These are phyloP conservation scores for Ganoderma meredithae DNA, from an alignment of 1,284 basidiomycete genomes.

Conservation along the genomic window DNA sequence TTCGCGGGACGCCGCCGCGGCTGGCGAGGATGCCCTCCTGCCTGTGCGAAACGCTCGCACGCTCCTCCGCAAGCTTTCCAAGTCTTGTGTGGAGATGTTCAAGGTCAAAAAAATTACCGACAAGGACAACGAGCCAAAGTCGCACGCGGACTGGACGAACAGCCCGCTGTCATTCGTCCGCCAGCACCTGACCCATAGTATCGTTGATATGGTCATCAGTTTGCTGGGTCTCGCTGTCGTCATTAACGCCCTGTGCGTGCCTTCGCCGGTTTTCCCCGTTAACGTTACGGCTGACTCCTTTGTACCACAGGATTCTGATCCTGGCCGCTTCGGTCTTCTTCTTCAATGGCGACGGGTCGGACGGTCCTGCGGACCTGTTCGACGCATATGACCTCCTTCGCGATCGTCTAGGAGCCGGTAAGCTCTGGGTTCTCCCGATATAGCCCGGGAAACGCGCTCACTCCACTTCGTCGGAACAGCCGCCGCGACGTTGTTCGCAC, in stretches of 20 bases:
- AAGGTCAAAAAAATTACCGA: constrained; percentile 1
- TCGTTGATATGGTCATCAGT: constrained; percentile 67
- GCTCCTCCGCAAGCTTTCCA: neutral
- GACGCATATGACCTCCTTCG: constrained; percentile 82
- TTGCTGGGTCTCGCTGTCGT: constrained; percentile 84
- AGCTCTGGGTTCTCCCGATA: constrained; percentile 32
- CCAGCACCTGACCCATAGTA: constrained; percentile 80
- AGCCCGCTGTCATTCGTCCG: constrained; percentile 74
- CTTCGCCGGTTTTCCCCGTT: neutral
- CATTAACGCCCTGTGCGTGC: constrained; percentile 79
- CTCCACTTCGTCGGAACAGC: constrained; percentile 45
- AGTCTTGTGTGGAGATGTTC: neutral
- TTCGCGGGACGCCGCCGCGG: neutral
- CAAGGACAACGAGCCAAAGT: neutral
- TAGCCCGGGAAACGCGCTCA: neutral
- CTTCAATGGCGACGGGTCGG: constrained; percentile 51
- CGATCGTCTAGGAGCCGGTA: constrained; percentile 70
- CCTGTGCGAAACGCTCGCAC: constrained; percentile 7
- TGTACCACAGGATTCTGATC: constrained; percentile 62
- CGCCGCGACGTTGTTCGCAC: constrained; percentile 84
- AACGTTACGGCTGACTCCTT: constrained; percentile 2
- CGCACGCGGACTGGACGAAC: constrained; percentile 54
- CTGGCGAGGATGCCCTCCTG: neutral
- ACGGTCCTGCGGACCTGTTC: constrained; percentile 73
- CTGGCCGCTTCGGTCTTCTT: constrained; percentile 79